A percentile compares a stretch with the other conserved stretches of the same genome.
Conservation (phyloP, 192 early-diverging fungal genomes). For the Coemansia sp. region DNA sequence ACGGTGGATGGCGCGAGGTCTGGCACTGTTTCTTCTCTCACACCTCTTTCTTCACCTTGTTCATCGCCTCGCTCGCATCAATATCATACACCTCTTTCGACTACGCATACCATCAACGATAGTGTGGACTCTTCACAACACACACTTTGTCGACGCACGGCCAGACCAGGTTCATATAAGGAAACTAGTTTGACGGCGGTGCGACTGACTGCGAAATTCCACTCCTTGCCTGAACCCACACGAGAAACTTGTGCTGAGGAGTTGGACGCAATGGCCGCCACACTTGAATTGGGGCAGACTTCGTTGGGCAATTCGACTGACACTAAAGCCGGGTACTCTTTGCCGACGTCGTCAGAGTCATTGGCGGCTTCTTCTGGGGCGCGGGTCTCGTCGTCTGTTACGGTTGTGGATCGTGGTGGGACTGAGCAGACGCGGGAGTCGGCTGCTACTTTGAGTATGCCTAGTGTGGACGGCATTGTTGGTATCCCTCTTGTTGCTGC, state of each 20-base stretch:
- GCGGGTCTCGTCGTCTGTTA: not conserved
- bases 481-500: not conserved
- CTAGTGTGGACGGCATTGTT: not conserved
- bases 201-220: slow-evolving; percentile 6
- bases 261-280: not conserved
- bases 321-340: not conserved
- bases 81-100: not conserved
- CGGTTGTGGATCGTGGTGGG: not conserved
- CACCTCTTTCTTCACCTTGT: not conserved
- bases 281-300: not conserved
- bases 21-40: not conserved
- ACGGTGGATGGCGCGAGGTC: not conserved
- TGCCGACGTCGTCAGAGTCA: not conserved
- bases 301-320: not conserved
- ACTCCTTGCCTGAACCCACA: not conserved
- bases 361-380: not conserved
- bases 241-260: not conserved
- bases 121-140: not conserved
- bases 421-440: not conserved
- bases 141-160: not conserved
- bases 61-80: not conserved
- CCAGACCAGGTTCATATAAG: not conserved
- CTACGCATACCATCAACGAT: not conserved
- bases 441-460: not conserved
- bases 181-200: not conserved